Conservation (phyloP, 257 asterid species). For the Solanum medicagineum region DNA sequence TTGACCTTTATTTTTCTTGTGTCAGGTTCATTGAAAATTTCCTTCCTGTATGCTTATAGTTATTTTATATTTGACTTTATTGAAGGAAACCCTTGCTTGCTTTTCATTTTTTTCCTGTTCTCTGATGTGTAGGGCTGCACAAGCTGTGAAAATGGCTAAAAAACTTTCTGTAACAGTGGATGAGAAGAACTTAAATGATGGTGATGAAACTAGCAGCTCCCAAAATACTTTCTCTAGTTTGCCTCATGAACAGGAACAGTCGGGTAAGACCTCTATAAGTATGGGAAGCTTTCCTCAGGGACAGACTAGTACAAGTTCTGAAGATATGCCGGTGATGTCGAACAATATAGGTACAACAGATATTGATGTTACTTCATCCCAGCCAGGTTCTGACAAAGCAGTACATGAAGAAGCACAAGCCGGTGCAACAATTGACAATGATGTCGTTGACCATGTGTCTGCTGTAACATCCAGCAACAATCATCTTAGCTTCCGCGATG, state of each 20-base stretch:
- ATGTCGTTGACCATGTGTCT: conserved; percentile 43
- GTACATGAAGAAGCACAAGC: conserved; percentile 35
- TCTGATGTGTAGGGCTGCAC: conserved; percentile 63
- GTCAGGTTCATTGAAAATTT: conserved; percentile 49
- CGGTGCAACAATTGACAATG: conserved; percentile 36
- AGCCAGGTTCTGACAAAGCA: conserved; percentile 23
- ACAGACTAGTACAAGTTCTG: conserved; percentile 81
- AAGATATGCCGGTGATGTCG: conserved; percentile 39
- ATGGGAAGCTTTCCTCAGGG: conserved; percentile 77
- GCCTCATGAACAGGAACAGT: conserved; percentile 81
- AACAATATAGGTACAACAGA: conserved; percentile 33
- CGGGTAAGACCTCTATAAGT: conserved; percentile 71
- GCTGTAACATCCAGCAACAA: conserved; percentile 43
- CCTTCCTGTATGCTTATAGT: not conserved
- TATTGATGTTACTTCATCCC: conserved; percentile 16
- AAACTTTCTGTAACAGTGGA: conserved; percentile 56
- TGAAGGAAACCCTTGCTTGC: not conserved
- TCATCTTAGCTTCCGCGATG: conserved; percentile 37
- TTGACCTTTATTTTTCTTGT: conserved; percentile 91
- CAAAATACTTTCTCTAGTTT: conserved; percentile 84
- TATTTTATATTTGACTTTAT: not conserved
- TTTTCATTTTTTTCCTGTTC: conserved; percentile 1
- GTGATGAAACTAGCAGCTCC: conserved; percentile 71
- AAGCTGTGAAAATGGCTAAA: conserved; percentile 89
- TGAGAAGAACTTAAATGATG: conserved; percentile 63